Evolutionary conservation across 2,329 filamentous ascomycete genomes (phyloP).

Genomic region (Cercospora berteroae): DNA sequence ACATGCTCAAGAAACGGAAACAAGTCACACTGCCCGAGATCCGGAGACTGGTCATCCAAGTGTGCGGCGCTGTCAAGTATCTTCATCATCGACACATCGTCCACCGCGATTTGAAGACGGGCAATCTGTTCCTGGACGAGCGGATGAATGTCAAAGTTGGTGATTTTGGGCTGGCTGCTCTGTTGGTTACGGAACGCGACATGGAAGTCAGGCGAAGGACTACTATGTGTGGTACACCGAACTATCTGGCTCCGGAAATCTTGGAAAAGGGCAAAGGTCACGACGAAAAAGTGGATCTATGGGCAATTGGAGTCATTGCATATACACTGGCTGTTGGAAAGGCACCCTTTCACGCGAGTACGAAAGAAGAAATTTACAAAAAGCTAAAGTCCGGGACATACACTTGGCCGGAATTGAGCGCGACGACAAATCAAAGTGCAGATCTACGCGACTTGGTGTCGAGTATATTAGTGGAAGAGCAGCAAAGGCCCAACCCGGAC

Average conservation of each 20-base stretch:
- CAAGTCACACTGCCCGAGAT: constrained; percentile 92
- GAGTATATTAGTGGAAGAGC: constrained; percentile 71
- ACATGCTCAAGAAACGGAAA: constrained; percentile 91
- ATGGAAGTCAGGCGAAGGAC: constrained; percentile 78
- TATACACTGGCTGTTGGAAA: constrained; percentile 97
- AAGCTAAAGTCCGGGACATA: constrained; percentile 69
- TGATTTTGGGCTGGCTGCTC: constrained; percentile 90
- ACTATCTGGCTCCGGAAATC: constrained; percentile 97
- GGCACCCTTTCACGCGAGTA: constrained; percentile 91
- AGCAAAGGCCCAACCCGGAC: constrained; percentile 72
- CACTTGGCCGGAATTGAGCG: constrained; percentile 70
- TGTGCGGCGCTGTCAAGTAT: constrained; percentile 96
- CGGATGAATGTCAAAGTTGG: constrained; percentile 98
- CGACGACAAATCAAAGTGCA: constrained; percentile 67
- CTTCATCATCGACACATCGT: constrained; percentile 95
- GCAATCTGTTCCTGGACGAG: constrained; percentile 91
- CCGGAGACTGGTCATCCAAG: constrained; percentile 88
- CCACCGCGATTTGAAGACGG: constrained; percentile 95
- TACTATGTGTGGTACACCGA: constrained; percentile 93
- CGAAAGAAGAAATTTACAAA: constrained; percentile 79
- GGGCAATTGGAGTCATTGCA: constrained; percentile 97
- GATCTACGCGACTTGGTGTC: constrained; percentile 78
- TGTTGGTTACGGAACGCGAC: constrained; percentile 88
- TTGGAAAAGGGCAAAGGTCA: constrained; percentile 93
- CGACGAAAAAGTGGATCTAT: constrained; percentile 96